Conservation (phyloP, 305 asterid species). For the Rubia occidens region DNA sequence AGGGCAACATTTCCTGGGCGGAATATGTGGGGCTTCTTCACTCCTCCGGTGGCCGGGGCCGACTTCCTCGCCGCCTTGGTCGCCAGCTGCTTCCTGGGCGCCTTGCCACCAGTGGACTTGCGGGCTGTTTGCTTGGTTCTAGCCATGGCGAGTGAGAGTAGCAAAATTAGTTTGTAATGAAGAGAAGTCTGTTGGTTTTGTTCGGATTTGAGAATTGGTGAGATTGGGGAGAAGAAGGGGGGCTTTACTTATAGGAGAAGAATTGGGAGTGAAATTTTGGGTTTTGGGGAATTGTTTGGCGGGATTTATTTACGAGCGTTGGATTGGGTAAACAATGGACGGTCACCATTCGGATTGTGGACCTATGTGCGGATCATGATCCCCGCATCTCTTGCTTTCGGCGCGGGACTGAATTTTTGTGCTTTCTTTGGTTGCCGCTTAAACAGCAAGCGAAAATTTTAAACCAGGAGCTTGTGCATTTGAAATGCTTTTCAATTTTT, state of each 20-base stretch:
- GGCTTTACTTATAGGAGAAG: background rate
- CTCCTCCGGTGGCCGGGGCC: background rate
- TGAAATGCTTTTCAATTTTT: too few relatives aligned
- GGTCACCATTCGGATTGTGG: background rate
- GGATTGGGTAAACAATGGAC: background rate
- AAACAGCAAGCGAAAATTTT: background rate
- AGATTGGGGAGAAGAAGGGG: background rate
- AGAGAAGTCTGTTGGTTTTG: background rate
- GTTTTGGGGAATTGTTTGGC: conserved; percentile 3
- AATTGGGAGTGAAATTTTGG: background rate
- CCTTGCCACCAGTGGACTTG: background rate
- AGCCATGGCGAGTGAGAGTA: background rate
- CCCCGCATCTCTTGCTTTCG: background rate
- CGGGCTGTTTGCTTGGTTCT: background rate
- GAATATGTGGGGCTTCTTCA: background rate
- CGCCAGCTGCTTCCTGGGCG: background rate
- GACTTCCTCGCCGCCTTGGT: background rate
- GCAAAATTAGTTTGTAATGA: background rate
- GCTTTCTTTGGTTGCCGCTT: background rate
- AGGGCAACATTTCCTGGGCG: background rate
- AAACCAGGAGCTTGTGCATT: too few relatives aligned
- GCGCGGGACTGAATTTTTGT: background rate
- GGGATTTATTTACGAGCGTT: background rate
- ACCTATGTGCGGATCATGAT: background rate
- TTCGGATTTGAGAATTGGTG: too few relatives aligned